Evolutionary conservation across 768 basidiomycete species (phyloP), one percentile per base, ranked within the genome.

Genomic region (Serendipita indica): DNA sequence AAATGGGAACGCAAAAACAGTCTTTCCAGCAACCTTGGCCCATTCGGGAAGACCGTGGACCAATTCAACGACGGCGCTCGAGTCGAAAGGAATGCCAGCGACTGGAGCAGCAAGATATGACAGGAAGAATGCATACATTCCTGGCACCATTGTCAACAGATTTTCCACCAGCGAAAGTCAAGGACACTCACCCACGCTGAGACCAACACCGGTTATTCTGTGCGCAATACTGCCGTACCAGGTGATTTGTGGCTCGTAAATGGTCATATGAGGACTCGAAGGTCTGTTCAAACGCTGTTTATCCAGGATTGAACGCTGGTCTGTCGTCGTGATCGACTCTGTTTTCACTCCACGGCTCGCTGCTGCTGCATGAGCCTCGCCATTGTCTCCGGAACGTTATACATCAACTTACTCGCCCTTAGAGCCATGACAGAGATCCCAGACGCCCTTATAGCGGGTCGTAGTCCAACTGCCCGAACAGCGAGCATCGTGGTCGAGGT

Each of bases 201-300:
- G 78, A 7, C 75, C 88, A 5, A 71, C 78, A 60, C 94, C 96
- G 10, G 91, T 86, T n/a, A 78, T 70, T 69, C 96, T 86, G 72
- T 98, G 84, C 37, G 78, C 81, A 65, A 94, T 90, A 16, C 91
- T 96, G 3, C 72, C 77, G 58, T 88, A 13, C 89, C 89, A 94
- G 33, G 94, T 97, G 46, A 98, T 71, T 72, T 98, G 89, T 1
- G 86, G 87, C 67, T 93, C 85, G 74, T 99, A 99, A 72, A 99
- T 98, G 59, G 91, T 91, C 68, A 91, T 86, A 70, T 97, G 93
- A 6, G 96, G 96, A 66, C 86, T 88, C 62, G 79, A 86, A 16
- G 96, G 94, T n/a, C 96, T 85, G 52, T 75, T 74, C 54, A 89
- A 72, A 63, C 96, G 86, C 70, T 98, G 93, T 64, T 78, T 71